phyloP scores from a whole-genome alignment of 202 grass and related monocot species.

The Musa balbisiana region DNA sequence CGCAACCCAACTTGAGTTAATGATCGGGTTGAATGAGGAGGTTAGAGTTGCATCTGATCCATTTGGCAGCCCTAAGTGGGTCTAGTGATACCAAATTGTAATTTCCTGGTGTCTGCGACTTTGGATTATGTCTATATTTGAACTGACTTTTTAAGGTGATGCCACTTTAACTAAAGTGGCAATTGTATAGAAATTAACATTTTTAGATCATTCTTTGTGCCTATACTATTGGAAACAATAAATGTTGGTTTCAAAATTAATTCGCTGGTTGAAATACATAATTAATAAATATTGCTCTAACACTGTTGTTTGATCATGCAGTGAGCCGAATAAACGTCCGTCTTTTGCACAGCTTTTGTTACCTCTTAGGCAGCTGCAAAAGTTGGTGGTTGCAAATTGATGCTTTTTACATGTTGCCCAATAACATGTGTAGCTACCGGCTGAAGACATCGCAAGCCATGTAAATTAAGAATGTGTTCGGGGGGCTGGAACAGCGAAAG shows the following conservation, averaged over 20 bases:
- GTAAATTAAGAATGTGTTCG: conserved; percentile 1
- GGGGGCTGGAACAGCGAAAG: conserved; percentile 13
- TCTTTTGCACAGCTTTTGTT: conserved; percentile 79
- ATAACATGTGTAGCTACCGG: conserved; percentile 17
- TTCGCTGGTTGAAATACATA: background rate
- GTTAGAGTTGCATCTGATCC: too few species aligned
- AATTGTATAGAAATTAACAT: background rate
- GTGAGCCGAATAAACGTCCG: conserved; percentile 73
- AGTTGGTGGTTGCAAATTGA: conserved; percentile 45
- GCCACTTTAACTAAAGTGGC: too few species aligned
- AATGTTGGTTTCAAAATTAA: background rate
- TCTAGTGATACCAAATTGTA: too few species aligned
- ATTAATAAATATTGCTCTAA: background rate
- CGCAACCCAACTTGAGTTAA: background rate
- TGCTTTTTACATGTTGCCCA: conserved; percentile 28
- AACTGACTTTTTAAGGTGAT: too few species aligned
- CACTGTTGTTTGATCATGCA: conserved; percentile 28
- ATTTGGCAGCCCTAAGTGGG: too few species aligned
- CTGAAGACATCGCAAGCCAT: conserved; percentile 21
- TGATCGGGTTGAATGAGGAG: background rate
- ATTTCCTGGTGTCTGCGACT: too few species aligned
- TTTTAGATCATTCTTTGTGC: background rate
- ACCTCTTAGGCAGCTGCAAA: conserved; percentile 65
- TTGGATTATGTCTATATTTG: too few species aligned
- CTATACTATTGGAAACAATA: background rate